These are phyloP conservation scores for Phytopythium oedochilum DNA, from an alignment of 352 stramenopile genomes.

Conservation along the genomic window DNA sequence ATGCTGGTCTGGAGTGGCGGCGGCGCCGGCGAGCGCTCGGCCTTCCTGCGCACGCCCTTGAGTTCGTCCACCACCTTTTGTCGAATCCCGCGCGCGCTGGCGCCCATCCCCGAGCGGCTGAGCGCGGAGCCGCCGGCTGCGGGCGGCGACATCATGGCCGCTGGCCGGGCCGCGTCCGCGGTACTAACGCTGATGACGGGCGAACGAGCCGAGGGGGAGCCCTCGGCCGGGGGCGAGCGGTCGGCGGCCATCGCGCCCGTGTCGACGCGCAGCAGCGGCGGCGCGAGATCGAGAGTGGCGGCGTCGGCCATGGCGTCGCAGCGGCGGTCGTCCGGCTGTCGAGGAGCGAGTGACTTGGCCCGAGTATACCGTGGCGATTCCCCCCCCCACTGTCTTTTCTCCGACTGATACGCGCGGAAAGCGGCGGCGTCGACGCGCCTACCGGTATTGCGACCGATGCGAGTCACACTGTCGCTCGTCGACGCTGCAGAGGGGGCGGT, in stretches of 20 bases:
- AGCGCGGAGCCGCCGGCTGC: background rate
- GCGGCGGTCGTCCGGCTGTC: background rate
- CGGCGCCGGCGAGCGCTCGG: constrained; percentile 8
- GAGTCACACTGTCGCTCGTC: too few species aligned
- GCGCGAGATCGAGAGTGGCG: constrained; percentile 7
- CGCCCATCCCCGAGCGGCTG: constrained; percentile 5
- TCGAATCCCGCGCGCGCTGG: constrained; percentile 32
- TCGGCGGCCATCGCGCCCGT: background rate
- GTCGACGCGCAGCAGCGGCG: constrained; percentile 4
- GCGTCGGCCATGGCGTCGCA: constrained; percentile 22
- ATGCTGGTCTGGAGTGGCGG: constrained; percentile 18
- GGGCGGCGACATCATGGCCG: background rate
- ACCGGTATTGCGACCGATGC: too few species aligned
- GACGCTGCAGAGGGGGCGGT: background rate
- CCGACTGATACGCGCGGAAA: too few species aligned
- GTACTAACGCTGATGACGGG: too few species aligned
- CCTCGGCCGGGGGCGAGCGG: background rate
- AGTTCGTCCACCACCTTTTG: constrained; percentile 66
- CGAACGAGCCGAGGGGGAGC: background rate
- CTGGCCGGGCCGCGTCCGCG: constrained; percentile 8
- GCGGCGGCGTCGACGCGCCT: too few species aligned
- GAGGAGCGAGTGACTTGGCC: background rate
- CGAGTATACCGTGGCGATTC: too few species aligned
- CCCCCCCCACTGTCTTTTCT: too few species aligned
- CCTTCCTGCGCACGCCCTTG: constrained; percentile 49